Evolutionary conservation across 345 rosid genomes (phyloP), one percentile per base, ranked within the genome.

Genomic region (Chamaenerion angustifolium): DNA sequence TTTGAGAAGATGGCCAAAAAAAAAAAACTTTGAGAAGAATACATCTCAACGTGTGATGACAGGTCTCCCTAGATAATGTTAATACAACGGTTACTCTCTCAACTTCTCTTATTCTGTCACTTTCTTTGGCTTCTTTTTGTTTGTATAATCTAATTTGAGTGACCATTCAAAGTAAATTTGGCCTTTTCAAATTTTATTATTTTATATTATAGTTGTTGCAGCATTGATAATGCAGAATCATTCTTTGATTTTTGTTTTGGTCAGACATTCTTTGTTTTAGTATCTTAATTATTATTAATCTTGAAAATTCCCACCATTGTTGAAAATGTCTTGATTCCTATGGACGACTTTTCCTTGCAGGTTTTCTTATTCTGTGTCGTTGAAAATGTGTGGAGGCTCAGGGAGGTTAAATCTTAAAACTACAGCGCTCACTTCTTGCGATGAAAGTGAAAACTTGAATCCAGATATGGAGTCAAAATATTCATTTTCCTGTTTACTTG

Each of bases 401-500:
- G 40, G 31, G 10, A 49, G 37, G 11, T 21, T 25, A 11, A 49
- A 23, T 19, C 14, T 12, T 25, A 25, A 25, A 40, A 9, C 23
- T 35, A 23, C 40, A 6, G 52, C 13, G 16, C 16, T 0, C 13
- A 9, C 40, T 19, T 10, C 40, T 19, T 10, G 15, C 37, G 40
- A 21, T 12, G 52, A 49, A 49, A 40, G 16, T 13, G 52, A 23
- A 10, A 21, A 8, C 19, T 46, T 46, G 40, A 49, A 23, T 11
- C 31, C 37, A 6, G 40, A 12, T 25, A 49, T 12, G 14, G 31
- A 21, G 8, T 6, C 10, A 11, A 45, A 50, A 19, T 0, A 7
- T 57, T 71, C 72, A 56, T 67, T 66, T 49, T 76, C 90, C 1
- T 51, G 67, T 56, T 56, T 90, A 68, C 82, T 83, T 0, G 95